Evolutionary conservation across 2,329 filamentous ascomycete species (phyloP).

Genomic region (Venturia aucupariae): DNA sequence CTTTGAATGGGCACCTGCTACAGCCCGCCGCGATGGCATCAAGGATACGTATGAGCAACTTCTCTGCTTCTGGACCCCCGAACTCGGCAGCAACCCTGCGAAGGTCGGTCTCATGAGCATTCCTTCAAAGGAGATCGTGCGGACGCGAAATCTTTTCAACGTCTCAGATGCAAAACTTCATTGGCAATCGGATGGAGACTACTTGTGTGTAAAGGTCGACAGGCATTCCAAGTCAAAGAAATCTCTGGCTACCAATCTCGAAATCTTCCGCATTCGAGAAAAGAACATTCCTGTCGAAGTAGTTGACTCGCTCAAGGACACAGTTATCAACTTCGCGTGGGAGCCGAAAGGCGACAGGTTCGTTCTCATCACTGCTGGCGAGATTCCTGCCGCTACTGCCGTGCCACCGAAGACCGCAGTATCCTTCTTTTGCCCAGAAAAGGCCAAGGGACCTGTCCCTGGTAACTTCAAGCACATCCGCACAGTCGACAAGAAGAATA

Average conservation of each 20-base stretch:
- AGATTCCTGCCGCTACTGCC: conserved; percentile 66
- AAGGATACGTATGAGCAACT: conserved; percentile 85
- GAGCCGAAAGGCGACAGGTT: conserved; percentile 97
- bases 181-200: conserved; percentile 92
- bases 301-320: conserved; percentile 95
- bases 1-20: conserved; percentile 93
- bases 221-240: conserved; percentile 99
- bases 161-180: conserved; percentile 96
- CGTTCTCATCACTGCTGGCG: conserved; percentile 89
- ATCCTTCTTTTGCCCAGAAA: conserved; percentile 94
- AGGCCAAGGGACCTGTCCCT: conserved; percentile 63
- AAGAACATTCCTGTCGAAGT: conserved; percentile 98
- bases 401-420: conserved; percentile 91
- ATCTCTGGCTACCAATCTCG: conserved; percentile 89
- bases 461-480: conserved; percentile 96
- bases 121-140: conserved; percentile 86
- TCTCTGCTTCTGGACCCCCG: conserved; percentile 97
- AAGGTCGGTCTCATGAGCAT: conserved; percentile 96
- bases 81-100: conserved; percentile 94
- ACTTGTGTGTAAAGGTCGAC: conserved; percentile 97
- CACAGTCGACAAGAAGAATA: conserved; percentile 97
- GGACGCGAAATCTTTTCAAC: conserved; percentile 94
- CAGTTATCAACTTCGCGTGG: conserved; percentile 99
- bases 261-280: conserved; percentile 95
- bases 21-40: conserved; percentile 69